phyloP scores from a whole-genome alignment of 129 eudicot genomes.

The Lactuca saligna region DNA sequence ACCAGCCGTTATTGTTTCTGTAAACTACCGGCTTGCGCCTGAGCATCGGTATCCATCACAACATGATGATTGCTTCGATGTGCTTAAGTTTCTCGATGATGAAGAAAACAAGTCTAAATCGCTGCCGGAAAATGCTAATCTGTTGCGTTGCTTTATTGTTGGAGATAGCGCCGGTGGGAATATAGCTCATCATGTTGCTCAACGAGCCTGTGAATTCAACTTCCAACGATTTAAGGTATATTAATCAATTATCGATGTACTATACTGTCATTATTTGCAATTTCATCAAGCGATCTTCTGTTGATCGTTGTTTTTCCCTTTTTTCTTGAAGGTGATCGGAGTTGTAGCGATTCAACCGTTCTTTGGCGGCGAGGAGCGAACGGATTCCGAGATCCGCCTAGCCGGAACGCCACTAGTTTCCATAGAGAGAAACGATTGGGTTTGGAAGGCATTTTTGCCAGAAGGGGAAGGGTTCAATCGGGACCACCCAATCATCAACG shows the following conservation, averaged over 20 bases:
- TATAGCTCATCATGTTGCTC: no score
- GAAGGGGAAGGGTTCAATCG: neutral
- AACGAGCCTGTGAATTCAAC: no score
- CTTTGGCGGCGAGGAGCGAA: slow-evolving; percentile 17
- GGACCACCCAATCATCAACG: slow-evolving; percentile 7
- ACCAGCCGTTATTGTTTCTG: neutral
- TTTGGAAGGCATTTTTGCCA: slow-evolving; percentile 14
- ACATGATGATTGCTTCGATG: neutral
- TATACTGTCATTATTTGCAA: no score
- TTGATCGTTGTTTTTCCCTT: neutral
- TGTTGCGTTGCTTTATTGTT: neutral
- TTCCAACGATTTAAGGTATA: no score
- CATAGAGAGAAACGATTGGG: neutral
- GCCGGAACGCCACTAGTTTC: neutral
- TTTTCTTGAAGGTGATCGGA: neutral
- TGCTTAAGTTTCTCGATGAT: no score
- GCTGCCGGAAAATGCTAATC: no score
- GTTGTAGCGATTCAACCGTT: slow-evolving; percentile 18
- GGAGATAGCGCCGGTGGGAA: no score
- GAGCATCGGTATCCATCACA: slow-evolving; percentile 2
- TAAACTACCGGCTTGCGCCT: slow-evolving; percentile 1
- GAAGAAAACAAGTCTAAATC: no score
- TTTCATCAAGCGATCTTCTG: no score
- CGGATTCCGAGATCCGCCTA: slow-evolving; percentile 1
- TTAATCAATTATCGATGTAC: no score